Conservation (phyloP, 1,284 basidiomycete species). For the Tilletia walkeri region DNA sequence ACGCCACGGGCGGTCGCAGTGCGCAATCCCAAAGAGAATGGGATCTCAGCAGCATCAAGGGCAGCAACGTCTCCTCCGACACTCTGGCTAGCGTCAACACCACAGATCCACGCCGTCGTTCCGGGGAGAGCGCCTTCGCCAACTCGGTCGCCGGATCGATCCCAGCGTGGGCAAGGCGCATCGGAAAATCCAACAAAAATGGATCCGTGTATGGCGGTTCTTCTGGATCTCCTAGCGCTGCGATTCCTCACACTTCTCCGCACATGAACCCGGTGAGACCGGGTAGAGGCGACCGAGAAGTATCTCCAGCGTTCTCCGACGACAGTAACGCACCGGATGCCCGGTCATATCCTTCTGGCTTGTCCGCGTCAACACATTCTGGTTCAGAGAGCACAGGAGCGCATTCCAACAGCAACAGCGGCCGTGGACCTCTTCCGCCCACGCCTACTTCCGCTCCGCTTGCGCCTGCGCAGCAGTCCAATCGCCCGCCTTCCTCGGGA, state of each 20-base stretch:
- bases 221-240: not conserved
- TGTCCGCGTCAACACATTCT: constrained; percentile 11
- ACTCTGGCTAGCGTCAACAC: constrained; percentile 7
- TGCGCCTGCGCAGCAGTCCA: not conserved
- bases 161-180: not conserved
- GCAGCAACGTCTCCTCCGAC: constrained; percentile 6
- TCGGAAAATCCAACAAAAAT: constrained; percentile 3
- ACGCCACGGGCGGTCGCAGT: not conserved
- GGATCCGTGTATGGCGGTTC: not conserved
- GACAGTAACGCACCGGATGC: constrained; percentile 13
- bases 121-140: constrained; percentile 5
- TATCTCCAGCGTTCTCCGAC: constrained; percentile 11
- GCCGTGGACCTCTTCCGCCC: not conserved
- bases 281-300: constrained; percentile 12
- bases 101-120: constrained; percentile 1
- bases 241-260: not conserved
- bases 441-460: not conserved
- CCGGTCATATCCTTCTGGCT: not conserved
- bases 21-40: not conserved
- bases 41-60: constrained; percentile 12
- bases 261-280: not conserved
- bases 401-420: constrained; percentile 2
- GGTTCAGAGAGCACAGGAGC: not conserved
- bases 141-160: constrained; percentile 12
- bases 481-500: not conserved